Evolutionary conservation across 768 basidiomycete genomes (phyloP), one percentile per base, ranked within the genome.

Genomic region (Naganishia vaughanmartiniae): DNA sequence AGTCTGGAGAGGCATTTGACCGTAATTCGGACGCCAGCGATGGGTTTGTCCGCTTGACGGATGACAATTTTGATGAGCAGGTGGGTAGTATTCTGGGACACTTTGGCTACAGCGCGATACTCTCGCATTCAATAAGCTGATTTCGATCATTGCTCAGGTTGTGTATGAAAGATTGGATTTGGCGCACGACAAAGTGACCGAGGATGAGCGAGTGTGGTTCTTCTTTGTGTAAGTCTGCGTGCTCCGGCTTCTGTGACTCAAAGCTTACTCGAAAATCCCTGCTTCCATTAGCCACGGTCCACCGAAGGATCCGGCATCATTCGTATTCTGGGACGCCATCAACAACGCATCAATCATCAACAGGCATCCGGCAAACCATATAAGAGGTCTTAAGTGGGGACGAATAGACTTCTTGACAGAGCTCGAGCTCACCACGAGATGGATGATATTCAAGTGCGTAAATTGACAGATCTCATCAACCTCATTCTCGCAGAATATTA

Each of bases 361-460:
- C 6, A 24, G 39, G 11, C 66, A 86, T 39, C 90, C 89, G 77
- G 81, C 91, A 21, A 87, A 87, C 3, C 79, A 90, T 76, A 85
- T 93, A 69, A 39, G 14, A 45, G 39, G 39, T 26, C 24, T 63
- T 11, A 87, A 86, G 69, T 94, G 89, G 86, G 93, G 87, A 63
- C 87, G 93, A 72, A 87, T 95, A 70, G 91, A 94, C 83, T 95
- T 93, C 80, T 82, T 92, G 73, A 88, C 89, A 72, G 92, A 93
- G 73, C 92, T 90, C 21, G 82, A 84, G 66, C 80, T 93, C 69
- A 93, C 92, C 69, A 92, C 91, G 1, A 89, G 89, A 77, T 95
- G 93, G 93, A 83, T 79, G 42, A 80, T 94, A 57, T 93, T 91
- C 90, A 85, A 86, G 93, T 93, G 78, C 70, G 81, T 74, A 45